A percentile compares a stretch with the other conserved stretches of the same genome.
Conservation (phyloP, 2,329 filamentous ascomycete species). For the Fusarium decemcellulare region DNA sequence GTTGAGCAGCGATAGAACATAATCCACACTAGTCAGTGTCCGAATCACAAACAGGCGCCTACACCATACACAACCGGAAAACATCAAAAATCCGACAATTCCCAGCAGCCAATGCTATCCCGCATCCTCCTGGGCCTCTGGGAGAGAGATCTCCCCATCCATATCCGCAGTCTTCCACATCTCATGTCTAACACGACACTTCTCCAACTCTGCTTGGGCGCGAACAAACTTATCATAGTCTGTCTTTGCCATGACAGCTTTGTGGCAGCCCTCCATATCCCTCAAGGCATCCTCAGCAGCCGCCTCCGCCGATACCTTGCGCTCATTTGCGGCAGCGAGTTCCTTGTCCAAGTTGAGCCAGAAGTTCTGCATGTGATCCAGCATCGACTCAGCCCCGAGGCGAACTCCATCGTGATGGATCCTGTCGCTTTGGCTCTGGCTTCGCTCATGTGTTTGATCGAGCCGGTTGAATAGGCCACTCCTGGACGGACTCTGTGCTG, state of each 20-base stretch:
- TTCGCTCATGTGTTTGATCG: neutral
- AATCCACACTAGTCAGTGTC: too few species aligned
- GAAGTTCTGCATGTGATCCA: neutral
- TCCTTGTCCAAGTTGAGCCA: neutral
- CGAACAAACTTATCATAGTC: neutral
- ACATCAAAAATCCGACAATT: too few species aligned
- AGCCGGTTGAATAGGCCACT: neutral
- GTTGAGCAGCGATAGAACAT: too few species aligned
- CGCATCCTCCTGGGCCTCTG: neutral
- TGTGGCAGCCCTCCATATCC: neutral
- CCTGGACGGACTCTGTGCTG: neutral
- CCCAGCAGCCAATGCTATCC: neutral
- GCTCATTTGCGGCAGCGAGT: neutral
- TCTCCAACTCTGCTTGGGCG: neutral
- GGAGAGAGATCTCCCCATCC: neutral
- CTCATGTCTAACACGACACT: neutral
- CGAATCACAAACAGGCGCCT: too few species aligned
- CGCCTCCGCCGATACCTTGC: neutral
- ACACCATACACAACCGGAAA: too few species aligned
- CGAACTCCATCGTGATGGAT: neutral
- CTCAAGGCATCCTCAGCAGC: neutral
- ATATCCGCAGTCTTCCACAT: neutral
- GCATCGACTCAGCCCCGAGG: neutral
- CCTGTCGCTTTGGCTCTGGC: neutral
- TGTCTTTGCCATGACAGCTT: neutral